A percentile compares a stretch with the other conserved stretches of the same genome.
Evolutionary conservation across 2,329 filamentous ascomycete species (phyloP).

Genomic region (Botrytis byssoidea): DNA sequence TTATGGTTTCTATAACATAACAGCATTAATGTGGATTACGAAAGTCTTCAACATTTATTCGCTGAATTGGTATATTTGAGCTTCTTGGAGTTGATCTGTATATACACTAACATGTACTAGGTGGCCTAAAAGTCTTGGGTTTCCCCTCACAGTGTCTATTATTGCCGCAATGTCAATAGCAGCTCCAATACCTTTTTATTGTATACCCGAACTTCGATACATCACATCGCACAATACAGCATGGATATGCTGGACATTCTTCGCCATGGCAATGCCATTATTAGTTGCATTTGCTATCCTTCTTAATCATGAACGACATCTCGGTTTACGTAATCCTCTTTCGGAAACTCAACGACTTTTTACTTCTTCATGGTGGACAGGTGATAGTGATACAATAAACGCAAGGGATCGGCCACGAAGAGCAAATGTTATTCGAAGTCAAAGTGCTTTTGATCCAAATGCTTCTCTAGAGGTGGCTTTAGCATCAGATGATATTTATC

Average conservation of each 20-base stretch:
- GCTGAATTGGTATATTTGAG: constrained; percentile 56
- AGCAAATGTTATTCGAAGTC: constrained; percentile 40
- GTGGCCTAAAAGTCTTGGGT: constrained; percentile 64
- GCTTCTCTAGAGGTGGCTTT: constrained; percentile 37
- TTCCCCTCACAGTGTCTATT: constrained; percentile 60
- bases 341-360: constrained; percentile 68
- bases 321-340: constrained; percentile 58
- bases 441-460: constrained; percentile 35
- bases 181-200: constrained; percentile 59
- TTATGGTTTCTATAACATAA: constrained; percentile 67
- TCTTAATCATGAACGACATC: constrained; percentile 61
- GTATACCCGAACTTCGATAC: constrained; percentile 51
- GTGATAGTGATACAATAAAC: constrained; percentile 48
- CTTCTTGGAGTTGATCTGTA: neutral
- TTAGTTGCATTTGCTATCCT: constrained; percentile 63
- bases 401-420: constrained; percentile 43
- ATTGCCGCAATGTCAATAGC: constrained; percentile 61
- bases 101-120: constrained; percentile 30
- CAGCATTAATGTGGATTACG: constrained; percentile 67
- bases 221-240: constrained; percentile 62
- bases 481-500: constrained; percentile 29
- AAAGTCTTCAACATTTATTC: constrained; percentile 71
- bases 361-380: constrained; percentile 64
- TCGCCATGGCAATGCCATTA: constrained; percentile 69
- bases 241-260: constrained; percentile 69